A percentile compares a stretch with the other conserved stretches of the same genome.
Evolutionary conservation across 306 rosid species (phyloP).

Genomic region (Heteromeles arbutifolia): DNA sequence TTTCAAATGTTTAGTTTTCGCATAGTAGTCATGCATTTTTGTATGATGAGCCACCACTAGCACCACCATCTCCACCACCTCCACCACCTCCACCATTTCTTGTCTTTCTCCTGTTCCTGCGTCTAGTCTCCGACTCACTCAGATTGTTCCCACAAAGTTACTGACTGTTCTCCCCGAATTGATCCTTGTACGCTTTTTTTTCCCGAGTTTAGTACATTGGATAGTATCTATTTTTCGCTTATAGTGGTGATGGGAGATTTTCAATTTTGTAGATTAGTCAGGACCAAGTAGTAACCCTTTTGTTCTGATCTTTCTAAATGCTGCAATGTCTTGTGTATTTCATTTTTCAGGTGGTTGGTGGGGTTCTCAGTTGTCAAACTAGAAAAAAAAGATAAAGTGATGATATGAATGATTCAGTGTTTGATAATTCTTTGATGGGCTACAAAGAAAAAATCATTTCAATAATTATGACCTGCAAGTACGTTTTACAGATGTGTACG

Average conservation of each 20-base stretch:
- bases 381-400: not conserved
- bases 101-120: slow-evolving; percentile 37
- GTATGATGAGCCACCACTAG: slow-evolving; percentile 61
- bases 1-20: slow-evolving; percentile 14
- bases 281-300: not conserved
- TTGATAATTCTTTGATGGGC: slow-evolving; percentile 24
- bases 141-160: not conserved
- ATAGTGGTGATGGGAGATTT: not conserved
- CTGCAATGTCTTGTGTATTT: not conserved
- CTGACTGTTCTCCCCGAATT: not conserved
- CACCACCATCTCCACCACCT: slow-evolving; percentile 70
- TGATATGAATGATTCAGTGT: slow-evolving; percentile 19
- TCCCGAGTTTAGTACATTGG: slow-evolving; percentile 5
- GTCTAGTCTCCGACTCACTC: slow-evolving; percentile 18
- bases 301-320: not conserved
- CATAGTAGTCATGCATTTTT: slow-evolving; percentile 23
- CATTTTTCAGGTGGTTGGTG: slow-evolving; percentile 8
- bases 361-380: slow-evolving; percentile 6
- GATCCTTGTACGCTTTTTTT: not conserved
- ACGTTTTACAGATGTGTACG: slow-evolving; percentile 26
- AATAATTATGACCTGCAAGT: slow-evolving; percentile 26
- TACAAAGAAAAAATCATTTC: slow-evolving; percentile 22
- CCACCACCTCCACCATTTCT: slow-evolving; percentile 53
- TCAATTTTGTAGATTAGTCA: not conserved
- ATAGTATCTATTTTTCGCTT: not conserved